Evolutionary conservation across 352 stramenopile genomes (phyloP), one percentile per base, ranked within the genome.

Genomic region (Phytophthora brassicae): DNA sequence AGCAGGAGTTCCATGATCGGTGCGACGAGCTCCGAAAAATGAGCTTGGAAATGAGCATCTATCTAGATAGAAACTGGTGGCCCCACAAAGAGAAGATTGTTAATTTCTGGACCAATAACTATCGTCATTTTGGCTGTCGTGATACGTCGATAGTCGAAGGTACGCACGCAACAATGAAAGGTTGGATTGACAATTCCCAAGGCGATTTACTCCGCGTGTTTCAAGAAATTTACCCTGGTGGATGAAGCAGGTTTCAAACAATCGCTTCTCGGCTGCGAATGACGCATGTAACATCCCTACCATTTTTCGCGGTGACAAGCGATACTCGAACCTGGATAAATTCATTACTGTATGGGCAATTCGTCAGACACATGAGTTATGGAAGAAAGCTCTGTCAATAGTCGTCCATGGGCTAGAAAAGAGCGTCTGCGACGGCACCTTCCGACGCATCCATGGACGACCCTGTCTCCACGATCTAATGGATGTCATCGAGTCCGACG

Each of bases 61-160:
- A 51, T 12, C 12, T 51, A 22, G 44, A 51, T 7, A 23, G 6
- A 11, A 6, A 35, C 3, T 51, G 44, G 44, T 51, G 22, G 44
- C 24, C 43, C 4, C 23, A 51, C 44, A 38, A 51, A 9, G n/a
- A 51, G 24, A 51, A 51, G 29, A 51, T 51, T 38, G 44, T 24
- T 3, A 38, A 6, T 4, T 51, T 8, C 13, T 51, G 44, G 44
- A 51, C 24, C 6, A 22, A 36, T 38, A 16, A 16, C 12, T 38
- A 51, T 22, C 23, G 20, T 7, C 44, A 51, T 11, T 51, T 38
- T 16, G 44, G 44, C 44, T 51, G 23, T 19, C 44, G 23, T 5
- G 23, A 35, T 8, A 50, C 44, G 23, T 51, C 44, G 6, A 48
- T 20, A 3, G 42, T 48, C 6, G 42, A 48, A 38, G 23, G 24